Evolutionary conservation across 2,329 filamentous ascomycete genomes (phyloP), one percentile per base, ranked within the genome.

Genomic region (Diaporthe helianthi): DNA sequence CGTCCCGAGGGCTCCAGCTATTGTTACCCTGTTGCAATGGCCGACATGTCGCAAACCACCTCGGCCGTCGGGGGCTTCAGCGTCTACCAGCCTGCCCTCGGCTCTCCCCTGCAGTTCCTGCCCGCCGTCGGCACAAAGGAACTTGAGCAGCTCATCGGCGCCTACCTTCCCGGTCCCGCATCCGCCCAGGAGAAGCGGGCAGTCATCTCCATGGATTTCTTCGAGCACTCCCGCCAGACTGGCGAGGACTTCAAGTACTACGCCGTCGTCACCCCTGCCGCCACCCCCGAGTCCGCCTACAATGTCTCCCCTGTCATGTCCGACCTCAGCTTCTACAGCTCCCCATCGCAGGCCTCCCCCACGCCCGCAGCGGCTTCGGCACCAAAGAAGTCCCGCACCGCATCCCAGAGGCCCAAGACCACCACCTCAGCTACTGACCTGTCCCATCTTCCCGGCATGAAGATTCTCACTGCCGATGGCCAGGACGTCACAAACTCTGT

Each of bases 381-480:
- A 29, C 26, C 63, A 13, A 75, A 73, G 69, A 78, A 76, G 72
- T 46, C 72, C 8, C 74, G 70, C 52, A 67, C 74, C 31, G 72
- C 76, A 46, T 75, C 78, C 7, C 76, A 77, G 66, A 79, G 77
- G 70, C 38, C 74, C 5, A 63, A 70, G 13, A 69, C 73, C 55
- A 46, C 75, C 29, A 46, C 24, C 19, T 69, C 73, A 52, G 36
- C 75, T 19, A 58, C 19, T 29, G 85, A 88, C 78, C 84, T 87
- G 74, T 83, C 84, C 7, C 80, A 82, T 72, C 77, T 89, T 24
- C 87, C 87, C 9, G 88, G 89, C 65, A 90, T 90, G 87, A 89
- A 88, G 76, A 90, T 91, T 72, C 83, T 90, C 81, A 90, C 88
- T 69, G 86, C 84, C 76, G 87, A 89, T 72, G 89, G 89, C 58